These are phyloP conservation scores for Rhododendron ovatum DNA, from an alignment of 148 eudicot species.

Conservation along the genomic window DNA sequence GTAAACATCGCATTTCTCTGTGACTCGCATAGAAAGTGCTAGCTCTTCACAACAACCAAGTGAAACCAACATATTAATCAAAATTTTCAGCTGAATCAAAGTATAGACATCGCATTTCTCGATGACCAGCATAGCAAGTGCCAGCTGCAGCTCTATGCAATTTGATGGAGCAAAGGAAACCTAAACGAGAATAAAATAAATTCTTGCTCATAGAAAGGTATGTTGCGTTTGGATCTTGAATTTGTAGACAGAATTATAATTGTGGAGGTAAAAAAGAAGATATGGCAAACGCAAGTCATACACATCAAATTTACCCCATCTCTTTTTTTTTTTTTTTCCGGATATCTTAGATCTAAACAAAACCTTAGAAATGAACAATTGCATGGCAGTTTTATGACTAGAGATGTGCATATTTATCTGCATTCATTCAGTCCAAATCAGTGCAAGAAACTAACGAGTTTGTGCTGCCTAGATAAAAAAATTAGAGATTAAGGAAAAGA, in stretches of 20 bases:
- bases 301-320: background rate
- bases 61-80: background rate
- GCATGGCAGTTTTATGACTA: background rate
- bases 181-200: background rate
- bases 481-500: background rate
- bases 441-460: background rate
- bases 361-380: background rate
- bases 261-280: background rate
- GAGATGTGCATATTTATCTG: background rate
- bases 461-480: slow-evolving; percentile 7
- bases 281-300: background rate
- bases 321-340: too few species aligned
- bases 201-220: background rate
- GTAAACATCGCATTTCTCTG: slow-evolving; percentile 72
- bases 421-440: background rate
- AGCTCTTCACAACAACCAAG: slow-evolving; percentile 31
- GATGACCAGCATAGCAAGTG: background rate
- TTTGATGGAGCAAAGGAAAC: background rate
- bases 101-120: background rate
- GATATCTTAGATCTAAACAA: too few species aligned
- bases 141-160: too few species aligned
- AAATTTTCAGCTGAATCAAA: background rate
- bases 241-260: background rate
- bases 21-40: slow-evolving; percentile 49
- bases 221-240: background rate